phyloP scores from a whole-genome alignment of 768 basidiomycete species.

The Agaricus bisporus region DNA sequence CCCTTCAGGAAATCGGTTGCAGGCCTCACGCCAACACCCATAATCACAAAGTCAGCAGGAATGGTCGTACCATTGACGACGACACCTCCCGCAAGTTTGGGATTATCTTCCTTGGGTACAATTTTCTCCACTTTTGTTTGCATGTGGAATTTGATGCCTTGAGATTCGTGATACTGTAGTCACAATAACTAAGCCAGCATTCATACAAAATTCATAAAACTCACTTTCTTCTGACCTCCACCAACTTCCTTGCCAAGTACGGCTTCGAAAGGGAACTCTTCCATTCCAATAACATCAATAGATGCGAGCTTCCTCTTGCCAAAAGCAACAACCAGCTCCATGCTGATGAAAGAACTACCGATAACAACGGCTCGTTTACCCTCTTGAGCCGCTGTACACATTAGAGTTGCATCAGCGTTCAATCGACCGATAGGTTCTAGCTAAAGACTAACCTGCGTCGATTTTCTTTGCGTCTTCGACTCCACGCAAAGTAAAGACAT shows the following conservation, averaged over 20 bases:
- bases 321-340: constrained; percentile 83
- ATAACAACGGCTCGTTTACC: constrained; percentile 77
- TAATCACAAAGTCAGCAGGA: constrained; percentile 70
- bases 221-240: constrained; percentile 67
- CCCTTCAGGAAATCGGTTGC: constrained; percentile 74
- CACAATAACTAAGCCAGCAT: background rate
- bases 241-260: constrained; percentile 81
- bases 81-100: constrained; percentile 57
- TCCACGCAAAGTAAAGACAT: constrained; percentile 71
- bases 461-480: constrained; percentile 68
- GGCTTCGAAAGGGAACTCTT: constrained; percentile 72
- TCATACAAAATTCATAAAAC: background rate
- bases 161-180: constrained; percentile 68
- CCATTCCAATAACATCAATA: constrained; percentile 81
- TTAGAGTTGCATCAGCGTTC: constrained; percentile 3
- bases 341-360: constrained; percentile 87
- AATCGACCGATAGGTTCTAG: background rate
- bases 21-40: constrained; percentile 84
- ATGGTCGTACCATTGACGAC: constrained; percentile 58
- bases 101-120: constrained; percentile 43
- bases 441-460: constrained; percentile 46
- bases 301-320: constrained; percentile 70
- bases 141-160: constrained; percentile 86
- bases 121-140: constrained; percentile 62
- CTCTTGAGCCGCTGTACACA: constrained; percentile 49